Base-by-base conservation (phyloP, 164 flowering plant genomes). In the Vitis vinifera region DNA sequence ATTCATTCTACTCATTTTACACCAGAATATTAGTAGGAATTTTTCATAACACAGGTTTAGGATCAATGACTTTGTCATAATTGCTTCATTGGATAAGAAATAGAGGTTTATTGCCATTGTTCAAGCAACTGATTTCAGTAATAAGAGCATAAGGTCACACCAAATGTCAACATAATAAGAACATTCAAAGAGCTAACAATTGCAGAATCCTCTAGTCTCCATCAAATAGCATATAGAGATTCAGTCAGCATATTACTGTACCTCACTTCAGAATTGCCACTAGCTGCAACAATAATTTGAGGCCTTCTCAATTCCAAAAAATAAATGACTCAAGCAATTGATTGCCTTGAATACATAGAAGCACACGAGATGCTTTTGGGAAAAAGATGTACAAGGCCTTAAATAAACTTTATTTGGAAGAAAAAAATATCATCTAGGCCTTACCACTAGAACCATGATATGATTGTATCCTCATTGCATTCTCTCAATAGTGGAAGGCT, bases 401-500 rank as follows among this genome's bases (percentile, higher is more conserved):
- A 61, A n/a, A 48, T 37, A 61, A 23, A 63, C 50, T 10, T 10
- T 7, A 48, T 12, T n/a, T 63, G 12, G 10, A 49, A 62, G 31
- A 62, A n/a, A 49, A 9, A 63, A 63, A 5, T 15, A 63, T 10
- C 16, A 63, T 63, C 9, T 48, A 52, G 50, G 52, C 53, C 12
- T 63, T 7, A 63, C 15, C 66, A 63, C 16, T 14, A 62, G 50
- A 62, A 62, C 17, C 50, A 48, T 53, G 50, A 49, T 63, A n/a
- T 49, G n/a, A 49, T 19, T 48, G 30, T 15, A 9, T 48, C 30
- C 10, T 63, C 15, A 27, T 4, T 48, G 16, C 55, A 49, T 14
- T 63, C 0, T 63, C 50, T 63, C 30, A 48, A 8, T 37, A 16
- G 17, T 17, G 8, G 29, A 27, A 63, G 3, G 11, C 62, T 15